Percentiles rank a stretch among this genome's conserved stretches.
Conservation (phyloP, 371 early-diverging fungal species). For the Choanephora cucurbitarum region DNA sequence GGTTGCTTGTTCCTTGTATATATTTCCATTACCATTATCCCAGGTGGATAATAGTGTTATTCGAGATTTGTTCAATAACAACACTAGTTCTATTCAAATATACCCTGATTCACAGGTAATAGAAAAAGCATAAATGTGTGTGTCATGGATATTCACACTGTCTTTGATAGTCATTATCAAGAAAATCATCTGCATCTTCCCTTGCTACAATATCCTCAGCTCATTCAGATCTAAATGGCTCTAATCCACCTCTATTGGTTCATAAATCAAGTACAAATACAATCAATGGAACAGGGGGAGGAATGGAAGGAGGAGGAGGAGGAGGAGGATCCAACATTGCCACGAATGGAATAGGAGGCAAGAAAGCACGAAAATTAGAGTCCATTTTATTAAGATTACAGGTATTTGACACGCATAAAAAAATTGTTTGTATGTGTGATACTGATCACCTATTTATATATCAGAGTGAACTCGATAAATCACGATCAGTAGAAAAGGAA, state of each 20-base stretch:
- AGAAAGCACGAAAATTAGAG: constrained; percentile 27
- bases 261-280: constrained; percentile 3
- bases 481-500: constrained; percentile 39
- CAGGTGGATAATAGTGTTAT: constrained; percentile 39
- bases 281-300: constrained; percentile 1
- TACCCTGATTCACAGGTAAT: constrained; percentile 14
- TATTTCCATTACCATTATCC: constrained; percentile 40
- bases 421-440: neutral
- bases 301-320: no score
- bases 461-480: constrained; percentile 40
- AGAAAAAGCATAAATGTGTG: neutral
- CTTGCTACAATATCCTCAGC: constrained; percentile 10
- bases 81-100: constrained; percentile 4
- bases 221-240: no score
- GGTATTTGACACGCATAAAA: constrained; percentile 15
- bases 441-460: no score
- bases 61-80: constrained; percentile 26
- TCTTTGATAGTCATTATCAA: constrained; percentile 5
- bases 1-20: constrained; percentile 62
- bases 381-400: constrained; percentile 36
- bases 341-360: no score
- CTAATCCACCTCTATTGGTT: no score
- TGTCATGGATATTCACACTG: no score
- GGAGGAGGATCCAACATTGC: no score
- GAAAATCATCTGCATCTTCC: constrained; percentile 15